Evolutionary conservation across 805 yeast species (phyloP).

Genomic region (Hemisphaericaspora nanyangensis): DNA sequence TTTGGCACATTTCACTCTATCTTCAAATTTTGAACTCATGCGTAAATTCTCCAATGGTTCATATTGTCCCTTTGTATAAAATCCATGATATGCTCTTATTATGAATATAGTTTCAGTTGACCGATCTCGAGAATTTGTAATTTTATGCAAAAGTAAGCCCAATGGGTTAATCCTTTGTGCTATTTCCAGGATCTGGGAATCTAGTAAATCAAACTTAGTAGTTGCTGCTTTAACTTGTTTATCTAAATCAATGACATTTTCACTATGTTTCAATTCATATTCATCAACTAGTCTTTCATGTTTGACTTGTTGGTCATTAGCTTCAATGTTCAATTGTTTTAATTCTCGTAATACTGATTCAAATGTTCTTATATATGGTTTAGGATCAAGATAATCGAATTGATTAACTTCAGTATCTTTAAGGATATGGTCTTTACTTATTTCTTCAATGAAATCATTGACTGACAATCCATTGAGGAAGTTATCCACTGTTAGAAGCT

Average conservation of each 20-base stretch:
- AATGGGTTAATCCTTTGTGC: constrained; percentile 62
- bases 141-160: constrained; percentile 62
- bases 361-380: constrained; percentile 90
- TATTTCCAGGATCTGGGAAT: constrained; percentile 51
- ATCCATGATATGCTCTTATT: constrained; percentile 72
- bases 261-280: constrained; percentile 64
- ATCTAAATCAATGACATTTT: constrained; percentile 56
- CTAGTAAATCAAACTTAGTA: constrained; percentile 47
- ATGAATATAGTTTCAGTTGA: constrained; percentile 69
- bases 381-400: constrained; percentile 69
- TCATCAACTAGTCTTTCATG: constrained; percentile 55
- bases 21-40: constrained; percentile 43
- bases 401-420: constrained; percentile 49
- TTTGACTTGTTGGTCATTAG: constrained; percentile 45
- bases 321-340: constrained; percentile 55
- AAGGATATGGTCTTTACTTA: constrained; percentile 62
- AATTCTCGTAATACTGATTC: constrained; percentile 79
- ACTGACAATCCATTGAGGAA: constrained; percentile 69
- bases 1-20: constrained; percentile 64
- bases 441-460: constrained; percentile 74
- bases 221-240: constrained; percentile 44
- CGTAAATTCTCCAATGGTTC: constrained; percentile 57
- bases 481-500: constrained; percentile 54
- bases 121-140: constrained; percentile 69
- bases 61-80: constrained; percentile 54